Evolutionary conservation across 1,284 basidiomycete genomes (phyloP).

Genomic region (Ceratorhiza oryzae-sativae): DNA sequence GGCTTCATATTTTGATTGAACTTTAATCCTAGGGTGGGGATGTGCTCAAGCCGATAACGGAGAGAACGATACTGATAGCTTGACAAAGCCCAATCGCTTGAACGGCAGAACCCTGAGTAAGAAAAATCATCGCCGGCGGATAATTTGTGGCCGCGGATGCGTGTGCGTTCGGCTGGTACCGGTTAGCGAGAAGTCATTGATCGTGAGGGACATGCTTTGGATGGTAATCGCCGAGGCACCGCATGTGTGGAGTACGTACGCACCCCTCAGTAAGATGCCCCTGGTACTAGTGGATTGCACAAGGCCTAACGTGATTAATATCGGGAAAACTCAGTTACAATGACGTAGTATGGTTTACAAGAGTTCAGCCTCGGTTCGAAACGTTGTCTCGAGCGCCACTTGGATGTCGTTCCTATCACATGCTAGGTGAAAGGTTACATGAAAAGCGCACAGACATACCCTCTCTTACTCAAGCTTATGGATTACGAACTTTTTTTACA

Average conservation of each 20-base stretch:
- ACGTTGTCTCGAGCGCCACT: no score
- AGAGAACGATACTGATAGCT: no score
- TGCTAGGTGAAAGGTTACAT: no score
- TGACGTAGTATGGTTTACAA: no score
- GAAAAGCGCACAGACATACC: no score
- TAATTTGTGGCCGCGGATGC: not conserved
- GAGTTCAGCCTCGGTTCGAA: no score
- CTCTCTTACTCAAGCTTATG: no score
- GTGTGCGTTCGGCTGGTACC: not conserved
- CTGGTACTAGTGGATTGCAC: not conserved
- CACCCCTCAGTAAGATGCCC: not conserved
- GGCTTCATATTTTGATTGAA: constrained; percentile 9
- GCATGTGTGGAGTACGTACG: not conserved
- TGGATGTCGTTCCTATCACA: no score
- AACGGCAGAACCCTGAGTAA: not conserved
- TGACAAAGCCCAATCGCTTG: not conserved
- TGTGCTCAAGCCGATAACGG: no score
- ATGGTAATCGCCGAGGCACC: not conserved
- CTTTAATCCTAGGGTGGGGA: constrained; percentile 1
- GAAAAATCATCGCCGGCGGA: not conserved
- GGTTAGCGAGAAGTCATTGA: not conserved
- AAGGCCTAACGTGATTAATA: not conserved
- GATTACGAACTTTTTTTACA: no score
- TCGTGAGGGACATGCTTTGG: not conserved
- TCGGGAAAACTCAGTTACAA: not conserved